Evolutionary conservation across 805 yeast genomes (phyloP).

Genomic region (Wickerhamiella nectarea): DNA sequence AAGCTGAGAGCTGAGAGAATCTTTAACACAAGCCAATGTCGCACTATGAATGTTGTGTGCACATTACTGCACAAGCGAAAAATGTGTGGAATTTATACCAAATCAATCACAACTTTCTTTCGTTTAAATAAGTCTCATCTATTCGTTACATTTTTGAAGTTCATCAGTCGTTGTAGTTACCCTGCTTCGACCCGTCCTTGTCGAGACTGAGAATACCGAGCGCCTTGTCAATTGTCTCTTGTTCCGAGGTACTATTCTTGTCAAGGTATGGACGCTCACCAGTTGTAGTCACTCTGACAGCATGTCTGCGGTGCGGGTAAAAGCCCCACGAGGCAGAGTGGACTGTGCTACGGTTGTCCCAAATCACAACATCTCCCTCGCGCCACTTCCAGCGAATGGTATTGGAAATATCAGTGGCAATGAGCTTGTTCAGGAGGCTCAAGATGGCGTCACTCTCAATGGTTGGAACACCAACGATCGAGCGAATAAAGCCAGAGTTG

Average conservation of each 20-base stretch:
- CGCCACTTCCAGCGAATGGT: constrained; percentile 63
- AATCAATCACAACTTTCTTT: too few relatives aligned
- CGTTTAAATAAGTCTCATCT: too few relatives aligned
- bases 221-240: constrained; percentile 18
- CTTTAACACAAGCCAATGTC: background rate
- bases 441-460: constrained; percentile 52
- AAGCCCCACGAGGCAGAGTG: constrained; percentile 65
- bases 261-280: constrained; percentile 50
- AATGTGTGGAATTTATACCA: too few relatives aligned
- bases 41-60: too few relatives aligned
- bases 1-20: background rate
- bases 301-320: constrained; percentile 58
- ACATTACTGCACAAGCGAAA: too few relatives aligned
- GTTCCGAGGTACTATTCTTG: constrained; percentile 18
- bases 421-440: constrained; percentile 39
- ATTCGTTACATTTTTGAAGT: background rate
- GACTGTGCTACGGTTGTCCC: constrained; percentile 65
- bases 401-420: constrained; percentile 42
- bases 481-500: constrained; percentile 47
- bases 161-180: constrained; percentile 24
- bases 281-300: constrained; percentile 57
- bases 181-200: constrained; percentile 23
- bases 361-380: constrained; percentile 53
- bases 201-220: constrained; percentile 18
- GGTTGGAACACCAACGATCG: constrained; percentile 52